Evolutionary conservation across 345 rosid genomes (phyloP).

Genomic region (Arabidopsis arenosa): DNA sequence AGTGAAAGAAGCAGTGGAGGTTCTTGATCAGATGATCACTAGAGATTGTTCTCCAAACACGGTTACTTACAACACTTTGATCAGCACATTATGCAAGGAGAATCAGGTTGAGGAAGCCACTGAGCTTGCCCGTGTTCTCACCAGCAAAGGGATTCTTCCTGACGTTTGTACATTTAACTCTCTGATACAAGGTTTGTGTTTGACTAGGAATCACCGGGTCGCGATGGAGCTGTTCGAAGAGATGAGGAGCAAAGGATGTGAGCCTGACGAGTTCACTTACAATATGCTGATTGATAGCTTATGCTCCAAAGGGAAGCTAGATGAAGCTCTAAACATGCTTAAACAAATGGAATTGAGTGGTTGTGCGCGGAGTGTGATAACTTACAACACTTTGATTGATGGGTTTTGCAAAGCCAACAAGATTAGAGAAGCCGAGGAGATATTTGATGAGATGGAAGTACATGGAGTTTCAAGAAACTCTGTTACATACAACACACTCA

Average conservation of each 20-base stretch:
- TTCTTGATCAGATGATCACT: slow-evolving; percentile 75
- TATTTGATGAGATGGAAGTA: slow-evolving; percentile 92
- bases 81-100: slow-evolving; percentile 81
- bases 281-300: slow-evolving; percentile 81
- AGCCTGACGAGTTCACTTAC: slow-evolving; percentile 85
- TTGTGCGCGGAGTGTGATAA: slow-evolving; percentile 75
- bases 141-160: slow-evolving; percentile 78
- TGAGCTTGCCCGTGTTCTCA: slow-evolving; percentile 66
- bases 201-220: slow-evolving; percentile 54
- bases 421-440: slow-evolving; percentile 83
- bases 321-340: slow-evolving; percentile 69
- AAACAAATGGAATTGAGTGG: slow-evolving; percentile 84
- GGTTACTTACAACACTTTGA: slow-evolving; percentile 88
- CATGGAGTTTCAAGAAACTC: slow-evolving; percentile 85
- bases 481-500: slow-evolving; percentile 85
- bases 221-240: slow-evolving; percentile 79
- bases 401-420: slow-evolving; percentile 84
- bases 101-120: slow-evolving; percentile 82
- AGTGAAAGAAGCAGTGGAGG: slow-evolving; percentile 77
- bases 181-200: slow-evolving; percentile 81
- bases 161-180: slow-evolving; percentile 68
- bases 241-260: slow-evolving; percentile 84
- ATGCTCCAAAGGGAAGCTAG: slow-evolving; percentile 67
- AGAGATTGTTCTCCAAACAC: slow-evolving; percentile 88
- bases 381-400: slow-evolving; percentile 85